These are phyloP conservation scores for Podospora conica DNA, from an alignment of 495 filamentous ascomycete species.

Conservation along the genomic window DNA sequence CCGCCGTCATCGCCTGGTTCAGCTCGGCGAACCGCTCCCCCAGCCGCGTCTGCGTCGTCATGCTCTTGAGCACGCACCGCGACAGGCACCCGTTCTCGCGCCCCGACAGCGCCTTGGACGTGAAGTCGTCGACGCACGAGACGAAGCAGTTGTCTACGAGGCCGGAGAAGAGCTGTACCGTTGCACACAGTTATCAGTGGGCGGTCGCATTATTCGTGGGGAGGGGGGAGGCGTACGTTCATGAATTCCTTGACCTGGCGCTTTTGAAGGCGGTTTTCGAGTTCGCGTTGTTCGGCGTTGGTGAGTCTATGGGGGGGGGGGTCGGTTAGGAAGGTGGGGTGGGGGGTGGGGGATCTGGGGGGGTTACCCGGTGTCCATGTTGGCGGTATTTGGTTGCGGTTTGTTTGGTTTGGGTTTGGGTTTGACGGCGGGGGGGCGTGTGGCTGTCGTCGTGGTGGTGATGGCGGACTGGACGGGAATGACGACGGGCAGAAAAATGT, in stretches of 20 bases:
- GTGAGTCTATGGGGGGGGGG: slow-evolving; percentile 50
- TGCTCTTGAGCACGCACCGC: slow-evolving; percentile 90
- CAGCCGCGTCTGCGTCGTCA: slow-evolving; percentile 79
- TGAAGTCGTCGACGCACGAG: slow-evolving; percentile 97
- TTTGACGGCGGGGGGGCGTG: background rate
- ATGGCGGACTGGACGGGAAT: background rate
- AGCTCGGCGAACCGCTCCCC: slow-evolving; percentile 92
- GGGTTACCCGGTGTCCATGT: slow-evolving; percentile 4
- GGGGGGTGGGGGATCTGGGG: too few relatives aligned
- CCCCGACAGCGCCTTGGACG: slow-evolving; percentile 80
- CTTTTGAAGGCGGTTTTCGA: slow-evolving; percentile 85
- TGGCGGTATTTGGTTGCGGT: background rate
- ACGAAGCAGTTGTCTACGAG: slow-evolving; percentile 94
- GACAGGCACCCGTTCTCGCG: slow-evolving; percentile 86
- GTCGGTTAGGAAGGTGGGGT: background rate
- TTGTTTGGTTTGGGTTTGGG: background rate
- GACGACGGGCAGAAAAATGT: slow-evolving; percentile 5
- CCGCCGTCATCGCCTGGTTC: slow-evolving; percentile 74
- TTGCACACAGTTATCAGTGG: too few relatives aligned
- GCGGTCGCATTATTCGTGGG: too few relatives aligned
- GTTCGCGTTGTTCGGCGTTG: slow-evolving; percentile 78
- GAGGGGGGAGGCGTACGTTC: slow-evolving; percentile 57
- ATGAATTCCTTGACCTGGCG: slow-evolving; percentile 99
- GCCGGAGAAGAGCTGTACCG: slow-evolving; percentile 82
- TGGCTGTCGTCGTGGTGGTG: background rate